These are phyloP conservation scores for Somion occarium DNA, from an alignment of 1,284 basidiomycete species.

Conservation along the genomic window DNA sequence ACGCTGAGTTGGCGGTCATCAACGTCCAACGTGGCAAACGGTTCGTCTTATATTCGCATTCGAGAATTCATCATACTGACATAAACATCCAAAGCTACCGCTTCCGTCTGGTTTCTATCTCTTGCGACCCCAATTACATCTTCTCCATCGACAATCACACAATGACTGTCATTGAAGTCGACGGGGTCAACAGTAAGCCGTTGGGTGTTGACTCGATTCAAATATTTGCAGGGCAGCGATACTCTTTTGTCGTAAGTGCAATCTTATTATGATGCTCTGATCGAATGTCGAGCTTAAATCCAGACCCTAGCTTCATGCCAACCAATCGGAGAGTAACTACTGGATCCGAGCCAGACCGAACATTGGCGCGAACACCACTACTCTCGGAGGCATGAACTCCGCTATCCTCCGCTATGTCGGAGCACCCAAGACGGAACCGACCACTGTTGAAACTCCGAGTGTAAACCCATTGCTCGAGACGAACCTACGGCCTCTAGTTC, in stretches of 20 bases:
- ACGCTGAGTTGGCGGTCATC: constrained; percentile 26
- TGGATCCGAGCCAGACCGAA: constrained; percentile 36
- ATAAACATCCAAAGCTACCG: constrained; percentile 22
- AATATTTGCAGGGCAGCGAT: constrained; percentile 34
- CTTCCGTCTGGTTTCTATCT: constrained; percentile 45
- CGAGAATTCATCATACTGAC: neutral
- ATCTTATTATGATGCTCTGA: neutral
- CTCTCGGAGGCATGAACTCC: constrained; percentile 29
- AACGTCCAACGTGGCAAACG: constrained; percentile 30
- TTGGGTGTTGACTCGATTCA: constrained; percentile 35
- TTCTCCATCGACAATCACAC: constrained; percentile 42
- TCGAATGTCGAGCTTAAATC: neutral
- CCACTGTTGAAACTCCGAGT: constrained; percentile 24
- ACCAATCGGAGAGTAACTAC: constrained; percentile 17
- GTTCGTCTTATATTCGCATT: constrained; percentile 11
- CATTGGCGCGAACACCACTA: constrained; percentile 15
- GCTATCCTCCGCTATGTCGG: constrained; percentile 31
- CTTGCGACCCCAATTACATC: constrained; percentile 29
- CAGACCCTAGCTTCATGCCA: neutral
- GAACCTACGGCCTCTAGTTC: constrained; percentile 17
- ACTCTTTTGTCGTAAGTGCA: constrained; percentile 29
- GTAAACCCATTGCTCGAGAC: constrained; percentile 22
- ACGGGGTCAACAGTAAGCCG: constrained; percentile 40
- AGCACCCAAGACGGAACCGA: constrained; percentile 31
- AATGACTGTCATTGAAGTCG: constrained; percentile 48